Evolutionary conservation across 805 yeast genomes (phyloP), one percentile per base, ranked within the genome.

Genomic region (Saccharomycopsis babjevae): DNA sequence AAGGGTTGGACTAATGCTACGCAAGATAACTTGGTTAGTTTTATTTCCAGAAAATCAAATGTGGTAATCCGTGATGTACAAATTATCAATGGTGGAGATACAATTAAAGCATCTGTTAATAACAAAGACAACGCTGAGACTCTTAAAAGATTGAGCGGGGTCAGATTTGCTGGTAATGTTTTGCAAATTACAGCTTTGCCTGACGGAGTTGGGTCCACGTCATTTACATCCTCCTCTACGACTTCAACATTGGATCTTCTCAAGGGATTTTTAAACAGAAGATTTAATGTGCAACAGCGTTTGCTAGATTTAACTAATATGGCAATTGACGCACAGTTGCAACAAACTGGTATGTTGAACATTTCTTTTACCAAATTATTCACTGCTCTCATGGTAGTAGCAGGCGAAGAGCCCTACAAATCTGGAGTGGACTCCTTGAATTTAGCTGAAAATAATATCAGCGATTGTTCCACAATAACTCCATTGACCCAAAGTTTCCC

Each of bases 381-480:
- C 71, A 87, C 90, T 11, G 98, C 98, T 0, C 74, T 94, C 65
- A 83, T 93, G 87, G 88, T 86, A 69, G 73, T 93, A 8, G 96
- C 96, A 0, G 73, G 76, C 3, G 81, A 82, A 59, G 83, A 81
- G 32, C 70, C 71, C 0, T 68, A 69, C 39, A 67, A 73, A 28
- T 32, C 40, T 13, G 69, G 69, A 7, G 86, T 91, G 3, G 86
- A 84, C 36, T 85, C 90, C 61, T 82, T 92, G 7, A 88, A 85
- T 70, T 71, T 90, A 40, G 81, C 92, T 22, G 76, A 76, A 60
- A 88, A 94, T 70, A 78, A 79, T 60, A 72, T 94, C 46, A 72
- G 74, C 30, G 96, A 89, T 67, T 73, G 79, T 16, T 67, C 72
- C 6, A 40, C 42, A 5, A 50, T 56, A 8, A 32, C 59, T 36